A percentile compares a stretch with the other conserved stretches of the same genome.
These are phyloP conservation scores for Xylariales sp. DNA, from an alignment of 2,329 filamentous ascomycete genomes.

Conservation along the genomic window DNA sequence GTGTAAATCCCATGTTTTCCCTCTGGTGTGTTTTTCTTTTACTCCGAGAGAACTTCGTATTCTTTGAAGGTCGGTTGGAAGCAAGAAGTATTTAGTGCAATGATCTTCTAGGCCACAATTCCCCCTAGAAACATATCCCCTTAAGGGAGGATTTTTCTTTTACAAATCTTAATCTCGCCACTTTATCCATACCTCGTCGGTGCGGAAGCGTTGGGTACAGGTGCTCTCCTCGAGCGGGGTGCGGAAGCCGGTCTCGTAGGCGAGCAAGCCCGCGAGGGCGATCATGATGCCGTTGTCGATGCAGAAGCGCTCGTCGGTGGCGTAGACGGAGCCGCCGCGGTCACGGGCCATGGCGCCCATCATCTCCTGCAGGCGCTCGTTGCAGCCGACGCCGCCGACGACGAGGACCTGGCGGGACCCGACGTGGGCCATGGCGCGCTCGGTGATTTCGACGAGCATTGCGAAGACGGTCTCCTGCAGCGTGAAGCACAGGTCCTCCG, in stretches of 20 bases:
- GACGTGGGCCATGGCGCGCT: constrained; percentile 97
- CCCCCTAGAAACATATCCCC: no score
- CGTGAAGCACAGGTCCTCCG: constrained; percentile 86
- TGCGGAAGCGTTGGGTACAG: constrained; percentile 79
- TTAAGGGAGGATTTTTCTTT: no score
- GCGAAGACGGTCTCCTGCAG: constrained; percentile 94
- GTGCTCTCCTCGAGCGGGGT: constrained; percentile 77
- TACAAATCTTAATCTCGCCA: constrained; percentile 57
- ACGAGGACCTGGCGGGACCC: constrained; percentile 87
- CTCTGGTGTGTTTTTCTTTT: no score
- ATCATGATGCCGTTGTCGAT: constrained; percentile 99
- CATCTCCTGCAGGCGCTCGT: constrained; percentile 93
- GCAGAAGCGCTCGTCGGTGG: constrained; percentile 95
- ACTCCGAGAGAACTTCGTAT: no score
- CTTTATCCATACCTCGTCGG: constrained; percentile 74
- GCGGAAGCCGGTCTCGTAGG: constrained; percentile 74
- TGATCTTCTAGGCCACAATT: no score
- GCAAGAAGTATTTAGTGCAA: no score
- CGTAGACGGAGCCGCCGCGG: constrained; percentile 83
- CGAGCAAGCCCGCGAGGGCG: constrained; percentile 87
- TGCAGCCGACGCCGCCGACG: constrained; percentile 93
- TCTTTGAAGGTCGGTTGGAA: no score
- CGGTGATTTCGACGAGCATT: constrained; percentile 98
- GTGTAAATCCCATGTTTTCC: no score
- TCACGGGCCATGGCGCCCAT: constrained; percentile 94